These are phyloP conservation scores for Tylopilus sp. DNA, from an alignment of 1,284 basidiomycete species.

Conservation along the genomic window DNA sequence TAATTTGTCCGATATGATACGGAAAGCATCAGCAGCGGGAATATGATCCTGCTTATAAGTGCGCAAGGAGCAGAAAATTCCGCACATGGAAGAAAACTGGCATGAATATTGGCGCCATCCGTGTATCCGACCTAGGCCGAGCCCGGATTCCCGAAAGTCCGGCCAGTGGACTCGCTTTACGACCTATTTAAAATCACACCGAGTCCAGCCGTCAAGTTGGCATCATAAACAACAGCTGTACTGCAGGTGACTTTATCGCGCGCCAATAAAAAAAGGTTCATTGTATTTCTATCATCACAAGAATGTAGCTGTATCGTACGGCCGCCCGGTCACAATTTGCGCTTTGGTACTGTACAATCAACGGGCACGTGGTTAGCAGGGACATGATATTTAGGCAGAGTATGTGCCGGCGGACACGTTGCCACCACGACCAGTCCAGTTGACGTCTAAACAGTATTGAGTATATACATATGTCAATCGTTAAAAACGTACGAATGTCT, in stretches of 20 bases:
- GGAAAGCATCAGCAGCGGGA: constrained; percentile 18
- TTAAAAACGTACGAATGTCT: constrained; percentile 74
- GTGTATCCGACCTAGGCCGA: too few relatives aligned
- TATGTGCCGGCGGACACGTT: constrained; percentile 91
- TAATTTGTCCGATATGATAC: constrained; percentile 34
- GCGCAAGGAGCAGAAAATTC: constrained; percentile 42
- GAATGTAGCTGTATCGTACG: constrained; percentile 18
- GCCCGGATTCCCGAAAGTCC: background rate
- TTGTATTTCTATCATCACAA: constrained; percentile 15
- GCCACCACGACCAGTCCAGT: constrained; percentile 93
- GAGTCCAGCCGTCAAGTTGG: too few relatives aligned
- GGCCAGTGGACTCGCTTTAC: too few relatives aligned
- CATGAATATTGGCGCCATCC: too few relatives aligned
- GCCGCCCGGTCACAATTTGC: constrained; percentile 11
- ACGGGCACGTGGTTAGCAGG: constrained; percentile 7
- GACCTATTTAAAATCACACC: too few relatives aligned
- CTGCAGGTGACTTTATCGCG: background rate
- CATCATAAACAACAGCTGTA: background rate
- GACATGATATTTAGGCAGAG: constrained; percentile 60
- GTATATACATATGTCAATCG: background rate
- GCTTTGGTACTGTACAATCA: constrained; percentile 15
- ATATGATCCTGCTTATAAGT: constrained; percentile 7
- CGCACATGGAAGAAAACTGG: constrained; percentile 46
- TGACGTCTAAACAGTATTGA: constrained; percentile 53
- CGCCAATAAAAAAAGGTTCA: background rate